Base-by-base conservation (phyloP, 2,329 filamentous ascomycete genomes). In the Microcyclosporella mali region DNA sequence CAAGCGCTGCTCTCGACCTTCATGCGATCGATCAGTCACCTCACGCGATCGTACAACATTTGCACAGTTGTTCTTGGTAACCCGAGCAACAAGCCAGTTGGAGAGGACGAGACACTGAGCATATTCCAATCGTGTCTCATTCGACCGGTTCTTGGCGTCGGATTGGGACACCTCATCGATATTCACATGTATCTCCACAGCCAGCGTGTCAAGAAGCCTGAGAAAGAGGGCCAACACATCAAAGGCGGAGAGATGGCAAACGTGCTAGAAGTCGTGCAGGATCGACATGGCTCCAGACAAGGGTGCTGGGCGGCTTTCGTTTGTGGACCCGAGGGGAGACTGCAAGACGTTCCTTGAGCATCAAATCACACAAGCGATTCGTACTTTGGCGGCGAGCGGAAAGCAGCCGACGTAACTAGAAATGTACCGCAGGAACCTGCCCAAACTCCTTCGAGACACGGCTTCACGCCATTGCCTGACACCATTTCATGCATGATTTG, bases 201-300 rank as follows among this genome's bases (percentile, higher is more conserved):
- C 16, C 21, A 71, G 28, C 66, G 66, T 6, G 55, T 46, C 34
- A 41, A 17, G 67, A 69, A 56, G 64, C 64, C 53, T 6, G 49
- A 57, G 11, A 64, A 62, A 46, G 43, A 33, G 17, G 19, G 35
- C 27, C 43, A 40, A 16, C 47, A 30, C 45, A 30, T 27, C 27
- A 39, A 37, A 45, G 37, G 44, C 48, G 34, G 16, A 8, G 51
- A 17, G 50, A 53, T 59, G 50, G 62, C 62, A 27, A 56, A 57
- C 39, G 65, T 72, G 17, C 34, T 72, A 2, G 71, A 73, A 52
- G 58, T 73, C 7, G 25, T 73, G 45, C 53, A 57, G 30, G 70
- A 73, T 59, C 51, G 66, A 35, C 57, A 51, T 45, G 63, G 55
- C 12, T 56, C 50, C 15, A 56, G 67, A 32, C 55, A 56, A 30